Conservation (phyloP, 192 early-diverging fungal species). For the Coemansia sp. region DNA sequence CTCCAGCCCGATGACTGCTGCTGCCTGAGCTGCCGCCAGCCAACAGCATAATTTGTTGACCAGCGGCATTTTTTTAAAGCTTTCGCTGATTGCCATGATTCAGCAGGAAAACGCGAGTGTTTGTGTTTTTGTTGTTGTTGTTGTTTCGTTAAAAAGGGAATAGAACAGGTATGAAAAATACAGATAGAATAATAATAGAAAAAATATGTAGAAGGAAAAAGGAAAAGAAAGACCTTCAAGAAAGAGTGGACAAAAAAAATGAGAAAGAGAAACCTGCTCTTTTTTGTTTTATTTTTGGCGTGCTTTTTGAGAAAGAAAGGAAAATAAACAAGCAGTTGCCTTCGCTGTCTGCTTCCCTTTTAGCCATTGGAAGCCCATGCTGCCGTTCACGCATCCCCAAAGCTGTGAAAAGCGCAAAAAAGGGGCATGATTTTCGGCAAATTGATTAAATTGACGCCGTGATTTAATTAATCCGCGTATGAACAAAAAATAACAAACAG, state of each 20-base stretch:
- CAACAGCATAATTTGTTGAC: slow-evolving; percentile 42
- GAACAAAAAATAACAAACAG: no score
- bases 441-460: no score
- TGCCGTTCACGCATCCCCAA: no score
- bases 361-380: no score
- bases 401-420: no score
- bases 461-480: no score
- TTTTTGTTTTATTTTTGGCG: background rate
- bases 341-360: no score
- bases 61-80: slow-evolving; percentile 53
- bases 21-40: slow-evolving; percentile 37
- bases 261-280: background rate
- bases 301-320: background rate
- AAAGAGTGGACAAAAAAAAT: slow-evolving; percentile 10
- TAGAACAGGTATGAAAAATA: background rate
- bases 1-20: slow-evolving; percentile 41
- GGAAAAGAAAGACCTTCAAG: background rate
- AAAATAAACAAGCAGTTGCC: no score
- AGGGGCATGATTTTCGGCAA: no score
- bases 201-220: slow-evolving; percentile 7
- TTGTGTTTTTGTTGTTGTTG: background rate
- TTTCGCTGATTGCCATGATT: slow-evolving; percentile 55
- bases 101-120: background rate
- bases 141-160: background rate
- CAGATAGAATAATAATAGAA: slow-evolving; percentile 1